Evolutionary conservation across 495 filamentous ascomycete genomes (phyloP).

Genomic region (Talaromyces thailandensis): DNA sequence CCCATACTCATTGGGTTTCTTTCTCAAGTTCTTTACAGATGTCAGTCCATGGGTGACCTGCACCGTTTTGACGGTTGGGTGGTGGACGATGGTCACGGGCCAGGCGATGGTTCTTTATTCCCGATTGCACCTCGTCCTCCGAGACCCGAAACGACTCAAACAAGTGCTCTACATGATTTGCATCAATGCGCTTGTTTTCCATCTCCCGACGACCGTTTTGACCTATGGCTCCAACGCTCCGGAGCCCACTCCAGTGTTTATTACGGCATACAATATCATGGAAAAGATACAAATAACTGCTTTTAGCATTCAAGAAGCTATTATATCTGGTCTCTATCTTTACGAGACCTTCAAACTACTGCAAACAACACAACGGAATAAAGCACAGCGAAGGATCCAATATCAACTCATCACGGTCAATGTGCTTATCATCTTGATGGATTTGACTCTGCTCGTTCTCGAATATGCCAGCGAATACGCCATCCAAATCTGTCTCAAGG

Average conservation of each 20-base stretch:
- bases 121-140: constrained; percentile 39
- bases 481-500: constrained; percentile 48
- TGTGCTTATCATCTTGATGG: constrained; percentile 39
- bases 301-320: constrained; percentile 48
- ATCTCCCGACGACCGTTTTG: constrained; percentile 41
- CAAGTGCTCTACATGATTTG: constrained; percentile 35
- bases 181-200: constrained; percentile 33
- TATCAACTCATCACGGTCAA: constrained; percentile 34
- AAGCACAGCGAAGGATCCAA: constrained; percentile 1
- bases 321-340: constrained; percentile 50
- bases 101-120: constrained; percentile 45
- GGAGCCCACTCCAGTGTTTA: constrained; percentile 19
- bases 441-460: constrained; percentile 32
- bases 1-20: constrained; percentile 42
- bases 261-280: constrained; percentile 41
- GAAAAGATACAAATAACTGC: constrained; percentile 49
- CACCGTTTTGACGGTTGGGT: constrained; percentile 38
- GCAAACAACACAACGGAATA: constrained; percentile 15
- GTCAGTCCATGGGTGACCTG: constrained; percentile 28
- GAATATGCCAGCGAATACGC: constrained; percentile 46
- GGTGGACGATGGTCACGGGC: constrained; percentile 47
- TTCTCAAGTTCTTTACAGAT: constrained; percentile 39
- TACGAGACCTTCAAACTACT: constrained; percentile 44
- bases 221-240: constrained; percentile 37
- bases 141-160: constrained; percentile 32